These are phyloP conservation scores for Penicillium roqueforti DNA, from an alignment of 495 filamentous ascomycete species.

Conservation along the genomic window DNA sequence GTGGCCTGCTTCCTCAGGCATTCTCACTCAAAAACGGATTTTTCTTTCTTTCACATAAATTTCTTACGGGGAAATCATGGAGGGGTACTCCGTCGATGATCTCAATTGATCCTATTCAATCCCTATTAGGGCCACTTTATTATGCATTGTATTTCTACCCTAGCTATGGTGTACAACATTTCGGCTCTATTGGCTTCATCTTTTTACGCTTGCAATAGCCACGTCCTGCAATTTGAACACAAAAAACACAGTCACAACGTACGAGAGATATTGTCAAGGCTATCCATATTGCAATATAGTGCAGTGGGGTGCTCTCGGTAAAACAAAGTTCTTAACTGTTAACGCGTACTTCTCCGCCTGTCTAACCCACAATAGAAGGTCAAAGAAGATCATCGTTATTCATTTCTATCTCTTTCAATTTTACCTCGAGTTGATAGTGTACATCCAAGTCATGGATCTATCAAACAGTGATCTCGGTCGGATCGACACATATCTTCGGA, in stretches of 20 bases:
- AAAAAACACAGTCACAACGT: constrained; percentile 2
- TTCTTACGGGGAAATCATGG: too few species aligned
- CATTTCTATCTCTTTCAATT: not conserved
- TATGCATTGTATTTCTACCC: not conserved
- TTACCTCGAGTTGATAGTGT: not conserved
- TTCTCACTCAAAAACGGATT: not conserved
- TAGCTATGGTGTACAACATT: not conserved
- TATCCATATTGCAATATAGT: not conserved
- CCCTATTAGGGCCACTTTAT: not conserved
- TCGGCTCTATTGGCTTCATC: not conserved
- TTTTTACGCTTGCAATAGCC: not conserved
- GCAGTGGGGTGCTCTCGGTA: not conserved
- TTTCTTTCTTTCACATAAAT: not conserved
- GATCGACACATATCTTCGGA: not conserved
- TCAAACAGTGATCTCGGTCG: not conserved
- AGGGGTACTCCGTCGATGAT: too few species aligned
- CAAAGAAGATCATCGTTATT: not conserved
- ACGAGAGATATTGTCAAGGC: not conserved
- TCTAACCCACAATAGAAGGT: constrained; percentile 1
- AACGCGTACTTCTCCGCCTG: not conserved
- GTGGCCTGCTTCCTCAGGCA: not conserved
- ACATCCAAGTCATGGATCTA: not conserved
- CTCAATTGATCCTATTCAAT: not conserved
- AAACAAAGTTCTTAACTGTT: not conserved
- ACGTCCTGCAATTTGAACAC: not conserved